Percentiles rank a stretch among this genome's conserved stretches.
Conservation (phyloP, 2,329 filamentous ascomycete genomes). For the Fusarium acutatum region DNA sequence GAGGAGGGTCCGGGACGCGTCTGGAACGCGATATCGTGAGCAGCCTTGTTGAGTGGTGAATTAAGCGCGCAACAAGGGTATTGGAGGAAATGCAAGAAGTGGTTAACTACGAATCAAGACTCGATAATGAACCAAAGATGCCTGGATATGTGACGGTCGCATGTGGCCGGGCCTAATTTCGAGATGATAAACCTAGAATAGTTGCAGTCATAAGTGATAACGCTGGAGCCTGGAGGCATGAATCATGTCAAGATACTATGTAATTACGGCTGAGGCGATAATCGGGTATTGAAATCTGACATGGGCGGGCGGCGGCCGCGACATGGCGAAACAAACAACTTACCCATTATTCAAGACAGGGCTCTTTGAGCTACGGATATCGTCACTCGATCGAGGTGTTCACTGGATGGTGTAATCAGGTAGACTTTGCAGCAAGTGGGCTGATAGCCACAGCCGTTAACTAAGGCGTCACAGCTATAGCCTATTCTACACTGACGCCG, state of each 20-base stretch:
- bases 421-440: constrained; percentile 6
- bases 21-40: constrained; percentile 28
- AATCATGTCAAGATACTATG: constrained; percentile 1
- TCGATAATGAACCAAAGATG: neutral
- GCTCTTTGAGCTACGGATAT: neutral
- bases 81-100: constrained; percentile 9
- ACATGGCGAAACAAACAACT: neutral
- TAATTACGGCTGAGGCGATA: constrained; percentile 17
- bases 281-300: constrained; percentile 5
- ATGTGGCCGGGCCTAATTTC: constrained; percentile 31
- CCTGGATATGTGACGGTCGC: constrained; percentile 25
- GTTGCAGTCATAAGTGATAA: constrained; percentile 8
- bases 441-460: constrained; percentile 7
- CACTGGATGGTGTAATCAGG: constrained; percentile 8
- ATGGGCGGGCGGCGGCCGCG: neutral
- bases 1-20: constrained; percentile 23
- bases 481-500: neutral
- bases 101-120: constrained; percentile 33
- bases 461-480: neutral
- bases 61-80: constrained; percentile 37
- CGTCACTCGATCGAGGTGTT: neutral
- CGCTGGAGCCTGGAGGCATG: neutral
- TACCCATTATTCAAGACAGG: neutral
- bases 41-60: constrained; percentile 16
- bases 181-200: constrained; percentile 14